A percentile compares a stretch with the other conserved stretches of the same genome.
These are phyloP conservation scores for Setaria viridis DNA, from an alignment of 202 grass and related monocot species.

Conservation along the genomic window DNA sequence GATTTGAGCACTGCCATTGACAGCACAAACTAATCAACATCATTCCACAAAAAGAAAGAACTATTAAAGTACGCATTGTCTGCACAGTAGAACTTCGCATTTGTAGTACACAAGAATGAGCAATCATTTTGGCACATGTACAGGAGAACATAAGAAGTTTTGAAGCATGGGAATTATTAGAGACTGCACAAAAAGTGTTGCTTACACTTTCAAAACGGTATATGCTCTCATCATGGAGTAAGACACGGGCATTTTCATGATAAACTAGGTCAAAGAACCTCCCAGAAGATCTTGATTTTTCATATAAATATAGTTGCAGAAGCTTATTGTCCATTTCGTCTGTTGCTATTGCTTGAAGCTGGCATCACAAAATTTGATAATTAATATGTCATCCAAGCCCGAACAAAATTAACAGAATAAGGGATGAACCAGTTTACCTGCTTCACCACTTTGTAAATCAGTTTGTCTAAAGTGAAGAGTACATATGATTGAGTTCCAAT, in stretches of 20 bases:
- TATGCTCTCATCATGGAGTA: conserved; percentile 84
- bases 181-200: conserved; percentile 18
- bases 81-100: neutral
- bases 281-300: conserved; percentile 77
- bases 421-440: conserved; percentile 56
- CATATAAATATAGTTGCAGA: conserved; percentile 90
- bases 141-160: neutral
- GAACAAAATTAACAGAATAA: neutral
- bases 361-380: conserved; percentile 38
- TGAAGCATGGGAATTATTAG: neutral
- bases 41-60: conserved; percentile 3
- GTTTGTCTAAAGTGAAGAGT: conserved; percentile 94
- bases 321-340: conserved; percentile 97
- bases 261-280: conserved; percentile 84
- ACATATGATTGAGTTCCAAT: conserved; percentile 95
- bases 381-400: conserved; percentile 38
- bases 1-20: conserved; percentile 58
- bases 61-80: neutral
- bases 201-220: conserved; percentile 94
- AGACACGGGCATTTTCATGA: conserved; percentile 91
- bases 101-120: conserved; percentile 6
- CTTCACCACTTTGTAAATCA: conserved; percentile 98
- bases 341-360: conserved; percentile 94
- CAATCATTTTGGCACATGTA: neutral
- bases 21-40: conserved; percentile 24